phyloP scores from a whole-genome alignment of 345 rosid species.

The Lenwebbia sp. region DNA sequence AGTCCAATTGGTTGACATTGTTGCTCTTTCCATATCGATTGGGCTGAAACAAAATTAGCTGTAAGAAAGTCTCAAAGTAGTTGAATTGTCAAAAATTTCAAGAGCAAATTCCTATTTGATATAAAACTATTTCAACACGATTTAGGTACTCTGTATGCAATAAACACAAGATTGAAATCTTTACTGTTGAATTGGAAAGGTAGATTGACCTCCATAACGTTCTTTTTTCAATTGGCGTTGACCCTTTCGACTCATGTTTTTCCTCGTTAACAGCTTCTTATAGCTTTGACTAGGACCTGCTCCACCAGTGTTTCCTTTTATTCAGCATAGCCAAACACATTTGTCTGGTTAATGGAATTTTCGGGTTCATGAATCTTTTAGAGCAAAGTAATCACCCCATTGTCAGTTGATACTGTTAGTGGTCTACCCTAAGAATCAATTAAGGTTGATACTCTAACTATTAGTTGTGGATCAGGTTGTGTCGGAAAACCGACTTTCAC shows the following conservation, averaged over 20 bases:
- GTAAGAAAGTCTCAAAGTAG: background rate
- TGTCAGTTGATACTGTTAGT: too few relatives aligned
- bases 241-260: background rate
- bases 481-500: too few relatives aligned
- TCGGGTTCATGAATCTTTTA: background rate
- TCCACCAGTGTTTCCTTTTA: background rate
- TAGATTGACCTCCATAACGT: background rate
- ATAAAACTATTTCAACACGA: background rate
- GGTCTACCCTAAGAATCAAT: too few relatives aligned
- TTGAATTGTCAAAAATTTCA: background rate
- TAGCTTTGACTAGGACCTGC: background rate
- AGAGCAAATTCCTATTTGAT: background rate
- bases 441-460: too few relatives aligned
- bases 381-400: background rate
- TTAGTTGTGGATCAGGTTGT: too few relatives aligned
- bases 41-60: too few relatives aligned
- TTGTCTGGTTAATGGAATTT: background rate
- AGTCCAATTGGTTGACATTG: too few relatives aligned
- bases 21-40: too few relatives aligned
- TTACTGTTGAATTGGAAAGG: background rate
- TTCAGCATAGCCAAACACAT: background rate
- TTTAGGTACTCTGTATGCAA: background rate
- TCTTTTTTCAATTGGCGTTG: background rate
- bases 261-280: background rate
- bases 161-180: background rate